phyloP scores from a whole-genome alignment of 306 rosid genomes.

The Lathyrus sativus region DNA sequence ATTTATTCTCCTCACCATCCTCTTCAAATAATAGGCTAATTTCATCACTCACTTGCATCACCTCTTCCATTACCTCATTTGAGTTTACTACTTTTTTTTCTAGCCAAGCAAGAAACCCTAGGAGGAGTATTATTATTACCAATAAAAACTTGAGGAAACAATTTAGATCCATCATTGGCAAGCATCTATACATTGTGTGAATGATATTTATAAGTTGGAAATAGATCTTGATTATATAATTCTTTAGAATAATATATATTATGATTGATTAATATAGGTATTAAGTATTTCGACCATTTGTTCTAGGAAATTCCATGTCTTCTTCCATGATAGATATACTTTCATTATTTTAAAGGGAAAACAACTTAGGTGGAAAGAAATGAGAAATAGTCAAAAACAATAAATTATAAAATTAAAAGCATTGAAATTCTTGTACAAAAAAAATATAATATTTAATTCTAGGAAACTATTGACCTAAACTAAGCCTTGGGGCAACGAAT shows the following conservation, averaged over 20 bases:
- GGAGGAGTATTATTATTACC: conserved; percentile 13
- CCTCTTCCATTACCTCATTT: conserved; percentile 19
- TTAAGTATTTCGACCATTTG: conserved; percentile 3
- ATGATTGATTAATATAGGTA: background rate
- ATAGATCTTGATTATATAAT: conserved; percentile 12
- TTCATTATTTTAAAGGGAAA: conserved; percentile 14
- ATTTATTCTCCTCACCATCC: background rate
- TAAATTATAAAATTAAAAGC: background rate
- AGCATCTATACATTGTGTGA: conserved; percentile 20
- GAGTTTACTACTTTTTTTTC: conserved; percentile 30
- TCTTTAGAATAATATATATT: background rate
- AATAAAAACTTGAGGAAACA: conserved; percentile 24
- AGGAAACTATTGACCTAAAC: no score
- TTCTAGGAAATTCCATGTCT: conserved; percentile 34
- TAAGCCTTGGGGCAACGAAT: no score
- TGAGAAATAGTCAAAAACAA: conserved; percentile 33
- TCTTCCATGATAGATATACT: conserved; percentile 27
- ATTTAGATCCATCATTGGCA: conserved; percentile 2
- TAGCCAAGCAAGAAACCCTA: conserved; percentile 32
- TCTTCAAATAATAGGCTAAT: background rate
- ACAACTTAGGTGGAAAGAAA: background rate
- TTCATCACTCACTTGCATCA: background rate
- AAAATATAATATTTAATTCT: background rate
- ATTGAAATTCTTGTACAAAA: background rate
- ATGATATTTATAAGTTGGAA: background rate